Evolutionary conservation across 371 early-diverging fungal genomes (phyloP), one percentile per base, ranked within the genome.

Genomic region (Apophysomyces sp.): DNA sequence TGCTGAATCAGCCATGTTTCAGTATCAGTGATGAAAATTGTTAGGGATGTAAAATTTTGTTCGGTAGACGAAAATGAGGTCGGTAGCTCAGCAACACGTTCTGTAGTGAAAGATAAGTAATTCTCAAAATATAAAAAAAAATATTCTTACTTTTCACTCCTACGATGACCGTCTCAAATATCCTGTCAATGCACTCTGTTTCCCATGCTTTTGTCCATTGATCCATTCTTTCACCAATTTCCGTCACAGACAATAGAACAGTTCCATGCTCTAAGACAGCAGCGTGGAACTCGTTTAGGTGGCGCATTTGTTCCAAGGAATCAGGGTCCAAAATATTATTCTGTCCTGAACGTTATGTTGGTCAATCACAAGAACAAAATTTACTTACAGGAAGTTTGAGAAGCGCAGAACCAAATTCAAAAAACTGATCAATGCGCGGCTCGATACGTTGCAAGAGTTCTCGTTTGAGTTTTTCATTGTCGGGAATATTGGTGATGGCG

Each of bases 1-100:
- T 66, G 62, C 16, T 52, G 52, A 6, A 54, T 24, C 3, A 66
- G 52, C 86, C 84, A 85, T 16, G 64, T 39, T 39, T 73, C 76
- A 2, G 71, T 74, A 52, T 80, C 76, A 27, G 69, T 67, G 52
- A 82, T 69, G 24, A 76, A 71, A 11, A 58, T 60, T 12, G 69
- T 27, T 31, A 69, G 30, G 15, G 57, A 41, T 4, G 39, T 62
- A n/a, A 30, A 30, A 30, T 61, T 34, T 49, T 30, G 66, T 32
- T 36, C 26, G 11, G 15, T 34, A 40, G 36, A 18, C 13, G 52
- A 16, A 13, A 60, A 40, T 16, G 55, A 29, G 21, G 18, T n/a
- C 4, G 55, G 52, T 16, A 73, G 67, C 13, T 30, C 39, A 31
- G 53, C 18, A 12, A 73, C 21, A 30, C 62, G 66, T 11, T 58